A percentile compares a stretch with the other conserved stretches of the same genome.
Evolutionary conservation across 169 alveolate species (phyloP).

Genomic region (Cryptosporidium bovis): DNA sequence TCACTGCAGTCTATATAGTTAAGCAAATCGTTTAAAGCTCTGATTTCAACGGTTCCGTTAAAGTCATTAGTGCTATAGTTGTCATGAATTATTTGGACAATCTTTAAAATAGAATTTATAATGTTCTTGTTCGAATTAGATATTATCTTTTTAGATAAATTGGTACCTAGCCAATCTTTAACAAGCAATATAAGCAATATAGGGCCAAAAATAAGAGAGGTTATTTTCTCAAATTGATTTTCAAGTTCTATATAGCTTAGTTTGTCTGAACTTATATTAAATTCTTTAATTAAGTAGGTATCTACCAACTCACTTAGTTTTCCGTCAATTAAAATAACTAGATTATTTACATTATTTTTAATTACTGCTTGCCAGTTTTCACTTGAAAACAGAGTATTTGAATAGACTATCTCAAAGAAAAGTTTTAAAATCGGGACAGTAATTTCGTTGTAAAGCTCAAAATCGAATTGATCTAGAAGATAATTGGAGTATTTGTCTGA

Average conservation of each 20-base stretch:
- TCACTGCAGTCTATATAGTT: not conserved
- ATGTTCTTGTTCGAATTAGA: not conserved
- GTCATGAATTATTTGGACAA: not conserved
- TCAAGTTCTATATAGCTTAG: not conserved
- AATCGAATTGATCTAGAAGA: conserved; percentile 1
- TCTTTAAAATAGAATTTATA: not conserved
- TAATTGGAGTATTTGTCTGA: too few species aligned
- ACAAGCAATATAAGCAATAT: not conserved
- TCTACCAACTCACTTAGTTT: not conserved
- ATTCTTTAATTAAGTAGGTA: not conserved
- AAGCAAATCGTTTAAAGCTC: not conserved
- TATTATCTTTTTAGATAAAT: conserved; percentile 49
- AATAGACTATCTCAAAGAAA: not conserved
- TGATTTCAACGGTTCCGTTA: conserved; percentile 41
- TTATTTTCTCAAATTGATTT: conserved; percentile 23
- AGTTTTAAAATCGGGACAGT: not conserved
- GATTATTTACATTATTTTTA: conserved; percentile 1
- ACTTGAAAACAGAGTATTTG: not conserved
- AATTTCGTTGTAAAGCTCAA: conserved; percentile 17
- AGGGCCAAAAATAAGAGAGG: conserved; percentile 62
- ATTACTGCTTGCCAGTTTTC: not conserved
- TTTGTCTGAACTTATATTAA: not conserved
- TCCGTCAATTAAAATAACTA: not conserved
- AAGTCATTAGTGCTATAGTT: not conserved
- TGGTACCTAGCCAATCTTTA: conserved; percentile 20